These are phyloP conservation scores for Aspergillus luchuensis DNA, from an alignment of 2,329 filamentous ascomycete species.

Conservation along the genomic window DNA sequence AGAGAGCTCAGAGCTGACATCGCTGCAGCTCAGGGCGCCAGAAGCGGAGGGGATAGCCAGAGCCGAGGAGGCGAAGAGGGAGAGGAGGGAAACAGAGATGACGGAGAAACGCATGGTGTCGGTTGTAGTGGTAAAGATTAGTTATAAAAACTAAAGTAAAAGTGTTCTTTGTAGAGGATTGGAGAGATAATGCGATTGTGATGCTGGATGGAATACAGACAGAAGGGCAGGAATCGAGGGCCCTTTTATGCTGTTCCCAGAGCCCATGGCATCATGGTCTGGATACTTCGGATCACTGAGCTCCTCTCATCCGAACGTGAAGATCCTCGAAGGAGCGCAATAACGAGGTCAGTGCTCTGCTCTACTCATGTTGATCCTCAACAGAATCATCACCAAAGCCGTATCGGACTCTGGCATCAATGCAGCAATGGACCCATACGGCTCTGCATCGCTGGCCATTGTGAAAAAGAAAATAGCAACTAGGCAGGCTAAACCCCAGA, in stretches of 20 bases:
- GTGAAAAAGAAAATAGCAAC: not conserved
- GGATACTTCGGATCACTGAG: not conserved
- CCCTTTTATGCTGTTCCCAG: not conserved
- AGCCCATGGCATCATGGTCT: not conserved
- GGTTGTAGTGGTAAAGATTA: not conserved
- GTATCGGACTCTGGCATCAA: not conserved
- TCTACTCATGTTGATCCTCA: not conserved
- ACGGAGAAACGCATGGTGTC: constrained; percentile 1
- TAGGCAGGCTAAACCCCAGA: not conserved
- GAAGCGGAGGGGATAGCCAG: not conserved
- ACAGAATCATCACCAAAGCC: not conserved
- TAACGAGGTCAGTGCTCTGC: not conserved
- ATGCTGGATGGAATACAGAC: not conserved
- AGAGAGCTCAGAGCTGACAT: not conserved
- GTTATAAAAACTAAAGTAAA: not conserved
- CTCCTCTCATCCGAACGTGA: not conserved
- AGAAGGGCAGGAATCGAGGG: not conserved
- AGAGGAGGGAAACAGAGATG: not conserved
- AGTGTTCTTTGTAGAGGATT: not conserved
- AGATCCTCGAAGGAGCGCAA: not conserved
- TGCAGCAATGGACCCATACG: not conserved
- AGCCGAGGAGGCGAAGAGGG: not conserved
- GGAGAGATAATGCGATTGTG: not conserved
- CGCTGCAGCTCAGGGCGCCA: not conserved
- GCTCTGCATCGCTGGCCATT: not conserved